Evolutionary conservation across 257 asterid genomes (phyloP), one percentile per base, ranked within the genome.

Genomic region (Haberlea rhodopensis): DNA sequence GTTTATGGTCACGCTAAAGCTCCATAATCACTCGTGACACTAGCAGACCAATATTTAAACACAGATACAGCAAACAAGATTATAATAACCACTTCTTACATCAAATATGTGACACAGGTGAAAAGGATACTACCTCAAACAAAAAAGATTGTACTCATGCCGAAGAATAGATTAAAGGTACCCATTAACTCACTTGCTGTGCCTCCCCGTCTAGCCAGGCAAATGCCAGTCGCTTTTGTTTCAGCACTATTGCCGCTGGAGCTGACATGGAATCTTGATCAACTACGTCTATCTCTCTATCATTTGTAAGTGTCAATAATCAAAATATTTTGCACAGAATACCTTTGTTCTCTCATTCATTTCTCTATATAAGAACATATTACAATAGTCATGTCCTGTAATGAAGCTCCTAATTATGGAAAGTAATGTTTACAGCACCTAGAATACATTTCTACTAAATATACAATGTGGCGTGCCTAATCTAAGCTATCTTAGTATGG

Each of bases 121-220:
- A 58, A 55, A n/a, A 18, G 2, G 2, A 22, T 48, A 65, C n/a
- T 24, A 45, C 49, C 13, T 53, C 48, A 66, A 18, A 67, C 51
- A 72, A 63, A 43, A n/a, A 31, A 57, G 45, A 52, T 25, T 19
- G 59, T 20, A 56, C 28, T 62, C 22, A 53, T n/a, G 27, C 31
- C 37, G 51, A 24, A 22, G 49, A 40, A 24, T 27, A 34, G 65
- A 51, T 31, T 22, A 54, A 25, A 32, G 28, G 59, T 55, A 65
- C 53, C 56, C 54, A 60, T 65, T 55, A 72, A 29, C 82, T 81
- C 68, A 94, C 99, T 13, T 84, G 77, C 75, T 94, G 99, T 22
- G 88, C 84, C 73, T 94, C 99, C 62, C 99, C 99, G 49, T 94
- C 99, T 56, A 94, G 90, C 99, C 99, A 94, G 56, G 96, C 88